Conservation (phyloP, 1,139 yeast species). For the Hansenula lynferdii region DNA sequence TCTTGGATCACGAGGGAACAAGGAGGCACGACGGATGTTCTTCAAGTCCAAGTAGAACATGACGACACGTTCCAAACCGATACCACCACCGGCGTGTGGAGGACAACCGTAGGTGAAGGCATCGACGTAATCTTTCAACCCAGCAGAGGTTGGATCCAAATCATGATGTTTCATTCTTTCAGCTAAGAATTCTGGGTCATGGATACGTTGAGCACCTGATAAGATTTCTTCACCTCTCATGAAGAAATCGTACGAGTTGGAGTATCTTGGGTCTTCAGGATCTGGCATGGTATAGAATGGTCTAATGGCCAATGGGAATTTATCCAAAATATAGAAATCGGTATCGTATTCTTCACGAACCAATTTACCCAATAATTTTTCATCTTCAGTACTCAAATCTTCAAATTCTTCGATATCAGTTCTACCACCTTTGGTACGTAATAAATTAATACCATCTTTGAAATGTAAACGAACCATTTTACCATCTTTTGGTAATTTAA, state of each 20-base stretch:
- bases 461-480: slow-evolving; percentile 88
- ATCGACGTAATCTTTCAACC: slow-evolving; percentile 85
- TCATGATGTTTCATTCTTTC: slow-evolving; percentile 83
- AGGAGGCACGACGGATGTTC: slow-evolving; percentile 94
- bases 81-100: slow-evolving; percentile 99
- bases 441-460: slow-evolving; percentile 85
- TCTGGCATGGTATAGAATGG: slow-evolving; percentile 99
- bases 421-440: slow-evolving; percentile 75
- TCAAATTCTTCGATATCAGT: slow-evolving; percentile 82
- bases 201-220: slow-evolving; percentile 99
- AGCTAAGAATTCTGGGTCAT: slow-evolving; percentile 78
- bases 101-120: slow-evolving; percentile 94
- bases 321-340: slow-evolving; percentile 95
- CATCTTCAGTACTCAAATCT: slow-evolving; percentile 91
- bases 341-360: slow-evolving; percentile 94
- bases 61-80: slow-evolving; percentile 96
- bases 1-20: slow-evolving; percentile 98
- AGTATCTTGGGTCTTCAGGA: slow-evolving; percentile 82
- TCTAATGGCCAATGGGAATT: slow-evolving; percentile 93
- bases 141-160: slow-evolving; percentile 75
- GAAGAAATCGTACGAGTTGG: slow-evolving; percentile 96
- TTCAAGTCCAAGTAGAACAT: slow-evolving; percentile 97
- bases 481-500: slow-evolving; percentile 83
- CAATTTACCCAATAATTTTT: slow-evolving; percentile 84
- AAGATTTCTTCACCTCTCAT: slow-evolving; percentile 99